These are phyloP conservation scores for Nicotiana undulata DNA, from an alignment of 257 asterid species.

Conservation along the genomic window DNA sequence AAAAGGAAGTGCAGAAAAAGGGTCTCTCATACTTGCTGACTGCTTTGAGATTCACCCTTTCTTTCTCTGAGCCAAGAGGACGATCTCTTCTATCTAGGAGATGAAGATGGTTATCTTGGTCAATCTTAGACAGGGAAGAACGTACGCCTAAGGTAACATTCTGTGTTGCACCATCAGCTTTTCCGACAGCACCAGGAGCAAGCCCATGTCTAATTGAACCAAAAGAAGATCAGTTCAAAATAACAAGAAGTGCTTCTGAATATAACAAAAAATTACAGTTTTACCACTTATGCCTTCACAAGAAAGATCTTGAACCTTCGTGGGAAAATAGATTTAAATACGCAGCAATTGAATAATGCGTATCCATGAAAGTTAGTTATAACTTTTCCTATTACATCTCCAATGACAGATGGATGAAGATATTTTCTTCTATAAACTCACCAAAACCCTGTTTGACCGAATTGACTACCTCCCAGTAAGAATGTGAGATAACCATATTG, in stretches of 20 bases:
- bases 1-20: background rate
- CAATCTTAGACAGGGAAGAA: conserved; percentile 54
- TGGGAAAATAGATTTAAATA: background rate
- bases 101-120: conserved; percentile 54
- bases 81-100: conserved; percentile 76
- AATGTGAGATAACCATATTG: background rate
- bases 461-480: background rate
- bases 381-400: background rate
- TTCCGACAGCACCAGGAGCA: conserved; percentile 57
- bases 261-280: background rate
- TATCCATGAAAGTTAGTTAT: background rate
- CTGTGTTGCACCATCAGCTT: conserved; percentile 48
- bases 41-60: conserved; percentile 58
- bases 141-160: conserved; percentile 62
- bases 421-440: conserved; percentile 1
- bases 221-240: background rate
- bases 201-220: conserved; percentile 44
- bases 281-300: background rate
- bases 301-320: background rate
- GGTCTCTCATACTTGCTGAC: conserved; percentile 51
- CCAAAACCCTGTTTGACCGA: background rate
- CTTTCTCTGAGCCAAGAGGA: conserved; percentile 57
- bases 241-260: background rate
- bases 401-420: background rate
- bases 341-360: background rate